Evolutionary conservation across 805 yeast species (phyloP).

Genomic region (Jamesozyma lodderae): DNA sequence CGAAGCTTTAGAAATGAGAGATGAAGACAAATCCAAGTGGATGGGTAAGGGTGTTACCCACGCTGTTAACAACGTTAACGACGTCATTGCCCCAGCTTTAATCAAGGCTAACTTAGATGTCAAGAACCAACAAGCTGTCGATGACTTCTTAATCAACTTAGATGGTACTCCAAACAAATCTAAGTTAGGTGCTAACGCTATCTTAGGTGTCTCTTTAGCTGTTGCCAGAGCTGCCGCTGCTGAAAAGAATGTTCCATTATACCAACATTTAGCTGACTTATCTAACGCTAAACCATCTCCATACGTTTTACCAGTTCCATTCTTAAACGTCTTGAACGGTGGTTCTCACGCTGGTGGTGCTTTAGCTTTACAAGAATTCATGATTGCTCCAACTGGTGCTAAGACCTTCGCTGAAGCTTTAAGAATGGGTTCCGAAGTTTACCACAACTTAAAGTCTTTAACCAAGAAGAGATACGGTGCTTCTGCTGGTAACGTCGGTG

Average conservation of each 20-base stretch:
- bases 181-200: constrained; percentile 97
- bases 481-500: constrained; percentile 99
- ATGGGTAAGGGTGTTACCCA: constrained; percentile 96
- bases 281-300: constrained; percentile 64
- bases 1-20: constrained; percentile 98
- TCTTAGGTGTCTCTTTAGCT: constrained; percentile 95
- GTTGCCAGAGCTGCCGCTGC: constrained; percentile 98
- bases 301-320: constrained; percentile 95
- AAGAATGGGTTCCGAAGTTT: constrained; percentile 95
- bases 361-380: constrained; percentile 97
- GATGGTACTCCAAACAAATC: constrained; percentile 98
- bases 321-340: constrained; percentile 98
- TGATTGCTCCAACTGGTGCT: constrained; percentile 95
- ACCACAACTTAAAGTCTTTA: constrained; percentile 89
- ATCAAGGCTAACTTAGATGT: constrained; percentile 74
- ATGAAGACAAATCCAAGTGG: constrained; percentile 96
- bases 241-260: constrained; percentile 85
- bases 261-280: constrained; percentile 79
- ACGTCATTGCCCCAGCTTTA: constrained; percentile 89
- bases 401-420: constrained; percentile 87
- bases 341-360: constrained; percentile 99
- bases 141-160: constrained; percentile 72
- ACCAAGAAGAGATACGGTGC: constrained; percentile 95
- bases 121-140: constrained; percentile 77
- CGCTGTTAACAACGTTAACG: constrained; percentile 95